Base-by-base conservation (phyloP, 1,284 basidiomycete species). In the Puccinia horiana region DNA sequence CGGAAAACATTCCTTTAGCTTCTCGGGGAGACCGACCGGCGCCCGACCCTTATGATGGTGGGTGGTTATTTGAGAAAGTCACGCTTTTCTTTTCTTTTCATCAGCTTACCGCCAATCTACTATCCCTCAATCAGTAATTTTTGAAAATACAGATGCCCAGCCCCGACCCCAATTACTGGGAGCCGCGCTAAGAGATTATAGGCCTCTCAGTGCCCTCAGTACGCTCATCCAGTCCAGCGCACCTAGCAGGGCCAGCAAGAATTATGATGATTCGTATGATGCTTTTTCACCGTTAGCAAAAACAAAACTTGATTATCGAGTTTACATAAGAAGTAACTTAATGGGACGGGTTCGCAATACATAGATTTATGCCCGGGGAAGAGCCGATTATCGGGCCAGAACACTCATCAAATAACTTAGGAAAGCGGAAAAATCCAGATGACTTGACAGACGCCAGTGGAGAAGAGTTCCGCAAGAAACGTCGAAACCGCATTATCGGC, bases 141-240 rank as follows among this genome's bases (percentile, higher is more conserved):
- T 75, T 23, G 35, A 56, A 23, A 75, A 2, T 18, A 40, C 73
- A 56, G 37, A 56, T 6, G 54, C 35, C 5, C 73, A 52, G 40
- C 14, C 73, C 40, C 73, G 26, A 14, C 47, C 49, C 5, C 52
- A 58, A 40, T 75, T 81, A 35, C 26, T 54, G 16, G 80, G 80
- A 8, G 72, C 70, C 20, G 80, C 80, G 20, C 11, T 65, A 42
- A 74, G 52, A 16, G 58, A 81, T 9, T 81, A 81, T 56, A 65
- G 80, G 61, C 80, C 80, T 20, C 47, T 81, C 29, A 81, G 80
- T 65, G 58, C 37, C n/a, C n/a, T 67, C 20, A 81, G 72, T 74
- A 5, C 40, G 14, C n/a, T 47, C 5, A 81, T 56, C 63, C 29
- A 75, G 16, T 52, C 63, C n/a, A 81, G 70, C 40, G 26, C 35